Base-by-base conservation (phyloP, 2,329 filamentous ascomycete species). In the Beauveria bassiana region DNA sequence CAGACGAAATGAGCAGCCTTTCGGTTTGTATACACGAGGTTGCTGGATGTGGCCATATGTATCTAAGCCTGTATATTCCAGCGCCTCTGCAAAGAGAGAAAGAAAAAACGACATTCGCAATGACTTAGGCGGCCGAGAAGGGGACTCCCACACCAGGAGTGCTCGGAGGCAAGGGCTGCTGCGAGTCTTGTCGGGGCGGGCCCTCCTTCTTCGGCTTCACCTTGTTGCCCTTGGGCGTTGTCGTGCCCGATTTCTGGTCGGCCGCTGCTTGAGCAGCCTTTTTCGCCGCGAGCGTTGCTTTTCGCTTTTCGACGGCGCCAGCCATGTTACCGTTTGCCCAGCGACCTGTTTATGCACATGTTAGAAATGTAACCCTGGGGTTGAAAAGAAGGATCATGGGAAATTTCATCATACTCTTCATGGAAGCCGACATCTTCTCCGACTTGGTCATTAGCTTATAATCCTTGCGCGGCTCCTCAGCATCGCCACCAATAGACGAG, bases 351-450 rank as follows among this genome's bases (percentile, higher is more conserved):
- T 34, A 45, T 52, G 63, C 26, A 46, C 45, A 40, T 20, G 24
- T 49, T 46, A 38, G 24, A 12, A 22, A 4, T 14, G 12, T 34
- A 14, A 10, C 14, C 31, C 31, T 34, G 5, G 31, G 31, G 31
- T 34, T 34, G 31, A 12, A 20, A 7, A 28, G n/a, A 42, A 12
- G 2, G 12, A n/a, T 28, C 18, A n/a, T 9, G 40, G n/a, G 3
- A 24, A 20, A 7, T n/a, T 6, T 45, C 16, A 79, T 74, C 31
- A 34, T 75, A 85, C 83, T 81, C 75, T 84, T 84, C 83, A 86
- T 86, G 3, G 82, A 85, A 20, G 78, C 79, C n/a, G 81, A 84
- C 83, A 86, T 86, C 76, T 86, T 86, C 72, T 86, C 83, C 34
- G 81, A 84, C 73, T 86, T 86, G 53, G 81, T 85, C 82, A 86